These are phyloP conservation scores for Anaeramoeba ignava DNA, from an alignment of 78 protist species.

Conservation along the genomic window DNA sequence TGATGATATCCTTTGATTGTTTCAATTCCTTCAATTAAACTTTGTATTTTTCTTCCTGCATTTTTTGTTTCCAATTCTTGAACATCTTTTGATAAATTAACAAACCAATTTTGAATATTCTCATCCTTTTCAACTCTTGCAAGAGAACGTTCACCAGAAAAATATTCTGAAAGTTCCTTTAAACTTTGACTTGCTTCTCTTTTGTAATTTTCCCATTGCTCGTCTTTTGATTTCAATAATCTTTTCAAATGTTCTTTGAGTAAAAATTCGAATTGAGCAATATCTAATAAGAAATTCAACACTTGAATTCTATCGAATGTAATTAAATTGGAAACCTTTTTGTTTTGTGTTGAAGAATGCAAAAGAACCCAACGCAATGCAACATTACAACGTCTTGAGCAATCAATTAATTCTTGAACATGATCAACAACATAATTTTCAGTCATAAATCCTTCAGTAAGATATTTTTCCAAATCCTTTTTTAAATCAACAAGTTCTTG, in stretches of 20 bases:
- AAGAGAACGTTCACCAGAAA: conserved; percentile 68
- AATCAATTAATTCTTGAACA: conserved; percentile 34
- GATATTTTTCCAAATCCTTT: conserved; percentile 7
- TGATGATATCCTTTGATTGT: conserved; percentile 84
- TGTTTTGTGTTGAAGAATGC: conserved; percentile 38
- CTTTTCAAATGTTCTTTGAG: conserved; percentile 42
- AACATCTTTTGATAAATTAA: conserved; percentile 34
- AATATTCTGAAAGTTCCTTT: conserved; percentile 57
- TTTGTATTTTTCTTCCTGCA: conserved; percentile 77
- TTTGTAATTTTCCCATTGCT: conserved; percentile 58
- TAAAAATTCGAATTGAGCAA: conserved; percentile 72
- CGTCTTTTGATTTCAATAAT: conserved; percentile 35
- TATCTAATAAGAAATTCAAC: conserved; percentile 54
- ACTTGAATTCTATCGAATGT: conserved; percentile 18
- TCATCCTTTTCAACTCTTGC: conserved; percentile 65
- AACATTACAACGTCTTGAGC: conserved; percentile 68
- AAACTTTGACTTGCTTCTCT: conserved; percentile 33
- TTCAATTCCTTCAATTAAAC: conserved; percentile 68
- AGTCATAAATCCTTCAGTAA: conserved; percentile 64
- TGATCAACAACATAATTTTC: conserved; percentile 70
- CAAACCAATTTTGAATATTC: conserved; percentile 72
- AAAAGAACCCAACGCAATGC: conserved; percentile 75
- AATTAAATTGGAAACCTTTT: conserved; percentile 22
- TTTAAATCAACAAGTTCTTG: not conserved
- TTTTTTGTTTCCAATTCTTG: not conserved